Percentiles rank a stretch among this genome's conserved stretches.
phyloP scores from a whole-genome alignment of 2,329 filamentous ascomycete species.

The Alternaria consortialis region DNA sequence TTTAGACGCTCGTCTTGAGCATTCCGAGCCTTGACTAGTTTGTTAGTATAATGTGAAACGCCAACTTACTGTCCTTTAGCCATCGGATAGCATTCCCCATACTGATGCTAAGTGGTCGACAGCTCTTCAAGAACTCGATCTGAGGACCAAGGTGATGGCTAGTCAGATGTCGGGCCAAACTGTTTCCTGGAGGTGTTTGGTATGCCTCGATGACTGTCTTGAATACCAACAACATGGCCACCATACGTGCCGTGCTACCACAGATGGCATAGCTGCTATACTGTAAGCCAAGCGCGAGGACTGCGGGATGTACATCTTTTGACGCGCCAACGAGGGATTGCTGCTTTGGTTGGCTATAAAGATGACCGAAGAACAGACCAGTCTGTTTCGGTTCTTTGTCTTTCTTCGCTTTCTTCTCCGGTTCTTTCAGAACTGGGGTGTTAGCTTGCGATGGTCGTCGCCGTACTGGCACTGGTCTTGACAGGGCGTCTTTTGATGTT shows the following conservation, averaged over 20 bases:
- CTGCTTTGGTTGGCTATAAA: slow-evolving; percentile 78
- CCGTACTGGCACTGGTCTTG: slow-evolving; percentile 43
- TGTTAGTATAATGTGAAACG: neutral
- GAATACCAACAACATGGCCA: slow-evolving; percentile 88
- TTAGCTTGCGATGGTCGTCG: slow-evolving; percentile 44
- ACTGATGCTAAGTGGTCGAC: slow-evolving; percentile 92
- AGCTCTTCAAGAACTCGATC: slow-evolving; percentile 92
- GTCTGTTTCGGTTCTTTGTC: slow-evolving; percentile 60
- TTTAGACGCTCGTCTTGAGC: neutral
- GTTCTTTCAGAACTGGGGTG: slow-evolving; percentile 39
- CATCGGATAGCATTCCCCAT: slow-evolving; percentile 97
- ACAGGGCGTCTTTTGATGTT: slow-evolving; percentile 45
- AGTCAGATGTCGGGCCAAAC: slow-evolving; percentile 88
- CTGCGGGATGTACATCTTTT: slow-evolving; percentile 83
- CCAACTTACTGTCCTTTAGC: slow-evolving; percentile 73
- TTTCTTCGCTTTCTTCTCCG: slow-evolving; percentile 47
- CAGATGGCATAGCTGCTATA: slow-evolving; percentile 88
- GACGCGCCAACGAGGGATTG: slow-evolving; percentile 66
- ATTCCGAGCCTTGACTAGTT: neutral
- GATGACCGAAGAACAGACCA: slow-evolving; percentile 73
- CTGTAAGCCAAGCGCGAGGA: slow-evolving; percentile 86
- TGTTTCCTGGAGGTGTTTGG: slow-evolving; percentile 82
- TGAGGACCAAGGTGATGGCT: slow-evolving; percentile 91
- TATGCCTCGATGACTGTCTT: slow-evolving; percentile 95
- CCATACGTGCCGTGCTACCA: slow-evolving; percentile 86